Evolutionary conservation across 495 filamentous ascomycete genomes (phyloP), one percentile per base, ranked within the genome.

Genomic region (Aspergillus bertholletiae): DNA sequence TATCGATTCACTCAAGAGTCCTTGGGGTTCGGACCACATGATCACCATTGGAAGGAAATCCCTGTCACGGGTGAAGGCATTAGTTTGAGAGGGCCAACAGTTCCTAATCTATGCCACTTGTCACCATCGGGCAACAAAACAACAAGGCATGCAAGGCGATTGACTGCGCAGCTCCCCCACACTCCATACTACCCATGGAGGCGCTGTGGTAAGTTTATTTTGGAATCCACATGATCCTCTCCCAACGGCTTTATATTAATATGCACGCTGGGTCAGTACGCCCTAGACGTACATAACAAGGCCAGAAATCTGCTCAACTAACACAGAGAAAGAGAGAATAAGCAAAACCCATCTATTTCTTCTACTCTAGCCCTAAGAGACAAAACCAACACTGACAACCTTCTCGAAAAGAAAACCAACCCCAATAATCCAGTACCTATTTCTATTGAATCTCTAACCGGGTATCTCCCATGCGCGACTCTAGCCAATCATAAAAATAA

Each of bases 401-500:
- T n/a, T n/a, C n/a, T n/a, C n/a, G n/a, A n/a, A n/a, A n/a, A n/a
- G n/a, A 1, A 43, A 22, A 43, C 20, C 17, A 43, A 22, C n/a
- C n/a, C n/a, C n/a, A n/a, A n/a, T n/a, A n/a, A n/a, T n/a, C n/a
- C n/a, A n/a, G n/a, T n/a, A n/a, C n/a, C n/a, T n/a, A n/a, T n/a
- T n/a, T 43, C 18, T 43, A 43, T 43, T 18, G 7, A 43, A 43
- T 22, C 39, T 1, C n/a, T 43, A 43, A 43, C 39, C 39, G 39
- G 39, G 39, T 43, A 43, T 43, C 39, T 43, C 39, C 18, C 18
- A 43, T 43, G 18, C 32, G 35, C 13, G 37, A 50, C 35, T 9
- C 1, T 43, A 41, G 6, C 12, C 18, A n/a, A 43, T 34, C 37
- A 23, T 26, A 9, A 18, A 8, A 46, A 47, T 64, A 51, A 56